These are phyloP conservation scores for Linum trigynum DNA, from an alignment of 345 rosid genomes.

Conservation along the genomic window DNA sequence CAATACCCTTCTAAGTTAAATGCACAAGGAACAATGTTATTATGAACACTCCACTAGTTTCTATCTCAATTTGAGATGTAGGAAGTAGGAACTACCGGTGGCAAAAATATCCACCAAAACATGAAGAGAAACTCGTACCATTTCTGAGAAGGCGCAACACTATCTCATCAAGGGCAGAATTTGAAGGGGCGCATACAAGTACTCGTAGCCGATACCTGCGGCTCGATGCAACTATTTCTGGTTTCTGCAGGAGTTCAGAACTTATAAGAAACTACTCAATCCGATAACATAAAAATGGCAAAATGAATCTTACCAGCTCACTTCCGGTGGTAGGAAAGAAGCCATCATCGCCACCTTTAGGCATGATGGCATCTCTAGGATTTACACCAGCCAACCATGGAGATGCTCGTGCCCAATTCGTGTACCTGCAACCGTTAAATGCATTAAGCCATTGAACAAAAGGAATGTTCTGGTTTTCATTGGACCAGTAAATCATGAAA, in stretches of 20 bases:
- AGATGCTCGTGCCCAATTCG: constrained; percentile 71
- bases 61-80: too few species aligned
- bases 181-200: constrained; percentile 95
- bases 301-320: constrained; percentile 54
- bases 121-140: constrained; percentile 35
- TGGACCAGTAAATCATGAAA: background rate
- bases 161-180: constrained; percentile 98
- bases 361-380: constrained; percentile 82
- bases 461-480: background rate
- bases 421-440: constrained; percentile 28
- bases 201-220: constrained; percentile 69
- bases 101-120: background rate
- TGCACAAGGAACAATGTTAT: too few species aligned
- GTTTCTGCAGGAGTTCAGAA: constrained; percentile 46
- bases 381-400: constrained; percentile 74
- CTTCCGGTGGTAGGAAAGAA: constrained; percentile 83
- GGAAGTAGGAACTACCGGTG: too few species aligned
- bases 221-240: constrained; percentile 65
- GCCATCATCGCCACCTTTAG: constrained; percentile 80
- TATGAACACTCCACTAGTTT: too few species aligned
- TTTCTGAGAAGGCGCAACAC: constrained; percentile 67
- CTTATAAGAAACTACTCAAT: constrained; percentile 2
- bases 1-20: background rate
- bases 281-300: background rate
- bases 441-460: constrained; percentile 4